Base-by-base conservation (phyloP, 2,329 filamentous ascomycete genomes). In the Sarocladium kiliense region DNA sequence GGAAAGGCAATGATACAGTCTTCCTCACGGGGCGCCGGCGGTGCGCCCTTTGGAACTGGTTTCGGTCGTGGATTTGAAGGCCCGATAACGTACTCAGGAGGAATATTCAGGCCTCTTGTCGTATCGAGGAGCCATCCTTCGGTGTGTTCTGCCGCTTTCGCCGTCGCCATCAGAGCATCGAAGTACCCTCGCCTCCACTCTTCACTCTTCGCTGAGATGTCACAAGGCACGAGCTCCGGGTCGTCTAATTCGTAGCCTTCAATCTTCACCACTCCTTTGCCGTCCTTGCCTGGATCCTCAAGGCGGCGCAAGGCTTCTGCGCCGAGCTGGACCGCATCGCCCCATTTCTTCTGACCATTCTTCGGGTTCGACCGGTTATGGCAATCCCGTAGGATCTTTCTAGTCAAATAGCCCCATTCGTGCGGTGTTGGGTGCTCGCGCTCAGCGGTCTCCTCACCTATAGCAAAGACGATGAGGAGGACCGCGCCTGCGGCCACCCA, bases 171-270 rank as follows among this genome's bases (percentile, higher is more conserved):
- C 47, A 97, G 73, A 2, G 86, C 80, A 64, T 95, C 85, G 64
- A 87, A 91, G 71, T 97, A 97, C 1, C 91, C 91, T 55, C 89
- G 79, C 63, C 87, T 78, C 93, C 92, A 97, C 51, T 87, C 78
- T 69, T 95, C 90, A 59, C 85, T 87, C 74, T 91, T 96, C 6
- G 72, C 78, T 1, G 82, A 82, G 55, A 94, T 75, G 66, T 96
- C 89, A 60, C 81, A 88, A 18, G 81, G 77, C 0, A 91, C 89
- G 63, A 96, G 90, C 5, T 74, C 69, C 0, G 77, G 76, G 62
- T 94, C 79, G 61, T 69, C 66, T 10, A 18, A 14, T 12, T 53
- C 34, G 23, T 26, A 53, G 18, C 34, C 34, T 12, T 53, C 50
- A 3, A 85, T 77, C 60, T 85, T 79, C 7, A 71, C 63, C 27